A percentile compares a stretch with the other conserved stretches of the same genome.
phyloP scores from a whole-genome alignment of 441 rosid genomes.

The Dalechampia spathulata region DNA sequence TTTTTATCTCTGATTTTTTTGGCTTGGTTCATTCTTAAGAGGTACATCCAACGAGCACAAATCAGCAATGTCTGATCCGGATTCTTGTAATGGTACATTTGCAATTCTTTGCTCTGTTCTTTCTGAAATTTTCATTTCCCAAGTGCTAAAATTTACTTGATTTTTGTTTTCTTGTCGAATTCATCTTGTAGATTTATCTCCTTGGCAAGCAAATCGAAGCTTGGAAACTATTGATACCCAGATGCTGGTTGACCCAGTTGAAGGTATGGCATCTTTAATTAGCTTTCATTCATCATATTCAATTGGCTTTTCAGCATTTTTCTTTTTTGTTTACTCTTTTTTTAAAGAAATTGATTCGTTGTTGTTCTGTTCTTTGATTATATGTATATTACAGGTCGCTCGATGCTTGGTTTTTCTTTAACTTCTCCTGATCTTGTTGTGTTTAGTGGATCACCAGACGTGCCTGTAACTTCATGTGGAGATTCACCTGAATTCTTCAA shows the following conservation, averaged over 20 bases:
- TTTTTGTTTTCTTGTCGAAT: not conserved
- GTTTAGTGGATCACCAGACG: constrained; percentile 58
- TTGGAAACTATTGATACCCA: constrained; percentile 7
- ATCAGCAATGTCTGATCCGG: no score
- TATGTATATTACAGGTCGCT: constrained; percentile 27
- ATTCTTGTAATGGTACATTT: no score
- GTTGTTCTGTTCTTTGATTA: not conserved
- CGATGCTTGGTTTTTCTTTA: constrained; percentile 50
- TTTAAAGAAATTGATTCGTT: not conserved
- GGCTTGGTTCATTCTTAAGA: no score
- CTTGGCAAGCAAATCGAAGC: constrained; percentile 20
- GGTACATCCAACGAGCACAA: no score
- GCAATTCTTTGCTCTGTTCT: no score
- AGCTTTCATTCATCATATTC: no score
- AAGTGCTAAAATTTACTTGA: not conserved
- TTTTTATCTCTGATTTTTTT: no score
- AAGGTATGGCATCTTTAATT: constrained; percentile 19
- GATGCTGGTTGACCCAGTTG: constrained; percentile 14
- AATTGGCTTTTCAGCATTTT: no score
- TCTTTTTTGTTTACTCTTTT: not conserved
- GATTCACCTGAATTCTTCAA: constrained; percentile 39
- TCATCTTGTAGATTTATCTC: constrained; percentile 19
- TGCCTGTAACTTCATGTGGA: constrained; percentile 28
- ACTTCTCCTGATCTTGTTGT: constrained; percentile 68
- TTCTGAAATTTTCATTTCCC: not conserved